Evolutionary conservation across 2,329 filamentous ascomycete species (phyloP).

Genomic region (Fusarium sulawesiense): DNA sequence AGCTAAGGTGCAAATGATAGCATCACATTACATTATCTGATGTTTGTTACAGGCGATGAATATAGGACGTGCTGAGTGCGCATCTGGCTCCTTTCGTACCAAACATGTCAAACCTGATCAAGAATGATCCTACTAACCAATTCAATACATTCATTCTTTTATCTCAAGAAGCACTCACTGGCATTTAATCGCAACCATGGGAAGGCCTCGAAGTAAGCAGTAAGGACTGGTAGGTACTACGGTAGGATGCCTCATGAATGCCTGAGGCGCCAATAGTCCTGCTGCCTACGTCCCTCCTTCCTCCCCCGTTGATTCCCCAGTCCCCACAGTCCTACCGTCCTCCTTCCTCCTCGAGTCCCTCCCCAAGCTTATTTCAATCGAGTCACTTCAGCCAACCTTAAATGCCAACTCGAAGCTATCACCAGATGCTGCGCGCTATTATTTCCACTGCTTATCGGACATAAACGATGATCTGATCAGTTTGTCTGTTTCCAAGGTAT

Average conservation of each 20-base stretch:
- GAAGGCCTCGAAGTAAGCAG: neutral
- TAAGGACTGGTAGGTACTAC: no score
- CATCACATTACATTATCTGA: neutral
- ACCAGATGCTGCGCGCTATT: neutral
- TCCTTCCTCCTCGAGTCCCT: neutral
- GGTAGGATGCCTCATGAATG: neutral
- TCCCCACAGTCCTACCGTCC: neutral
- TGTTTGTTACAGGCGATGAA: neutral
- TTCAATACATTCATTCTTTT: neutral
- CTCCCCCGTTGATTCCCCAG: neutral
- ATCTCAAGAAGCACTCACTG: neutral
- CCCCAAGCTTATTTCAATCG: neutral
- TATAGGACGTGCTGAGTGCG: neutral
- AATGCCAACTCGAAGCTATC: neutral
- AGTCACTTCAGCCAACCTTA: neutral
- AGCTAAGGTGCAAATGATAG: neutral
- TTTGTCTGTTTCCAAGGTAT: neutral
- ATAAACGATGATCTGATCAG: neutral
- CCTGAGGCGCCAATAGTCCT: slow-evolving; percentile 11
- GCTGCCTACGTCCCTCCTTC: slow-evolving; percentile 2
- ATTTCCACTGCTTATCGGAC: no score
- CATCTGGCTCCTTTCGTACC: neutral
- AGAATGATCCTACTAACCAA: neutral
- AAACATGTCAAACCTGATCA: neutral
- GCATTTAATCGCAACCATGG: neutral